Percentiles rank a stretch among this genome's conserved stretches.
phyloP scores from a whole-genome alignment of 345 rosid species.

The Noccaea bulbosa region DNA sequence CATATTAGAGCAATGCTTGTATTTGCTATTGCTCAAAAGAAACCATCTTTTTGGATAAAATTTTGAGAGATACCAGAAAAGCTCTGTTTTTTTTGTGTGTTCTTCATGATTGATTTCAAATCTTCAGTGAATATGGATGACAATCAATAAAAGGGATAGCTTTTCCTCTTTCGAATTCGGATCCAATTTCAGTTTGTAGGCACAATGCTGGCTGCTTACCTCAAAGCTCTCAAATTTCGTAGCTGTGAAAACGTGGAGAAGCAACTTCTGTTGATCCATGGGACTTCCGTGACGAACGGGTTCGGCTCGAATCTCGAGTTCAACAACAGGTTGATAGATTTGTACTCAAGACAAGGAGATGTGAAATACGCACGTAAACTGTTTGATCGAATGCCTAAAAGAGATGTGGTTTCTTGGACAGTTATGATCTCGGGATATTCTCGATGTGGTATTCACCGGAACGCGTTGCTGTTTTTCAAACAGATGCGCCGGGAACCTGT shows the following conservation, averaged over 20 bases:
- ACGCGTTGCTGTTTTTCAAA: constrained; percentile 49
- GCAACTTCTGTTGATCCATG: constrained; percentile 48
- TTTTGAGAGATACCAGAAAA: constrained; percentile 26
- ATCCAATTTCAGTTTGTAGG: constrained; percentile 4
- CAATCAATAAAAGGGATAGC: not conserved
- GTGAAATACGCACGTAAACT: constrained; percentile 49
- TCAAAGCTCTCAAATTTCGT: constrained; percentile 51
- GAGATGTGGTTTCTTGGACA: constrained; percentile 71
- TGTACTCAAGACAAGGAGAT: constrained; percentile 47
- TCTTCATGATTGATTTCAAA: constrained; percentile 11
- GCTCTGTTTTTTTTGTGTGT: not conserved
- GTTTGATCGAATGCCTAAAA: constrained; percentile 65
- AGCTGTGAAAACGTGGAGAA: constrained; percentile 31
- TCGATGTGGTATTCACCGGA: constrained; percentile 35
- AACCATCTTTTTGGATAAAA: constrained; percentile 25
- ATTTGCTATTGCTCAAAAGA: constrained; percentile 8
- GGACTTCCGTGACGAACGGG: constrained; percentile 54
- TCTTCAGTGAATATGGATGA: not conserved
- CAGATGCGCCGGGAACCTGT: constrained; percentile 51
- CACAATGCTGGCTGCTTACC: constrained; percentile 32
- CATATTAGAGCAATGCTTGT: constrained; percentile 19
- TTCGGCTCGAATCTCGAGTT: constrained; percentile 45
- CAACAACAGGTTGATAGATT: constrained; percentile 49
- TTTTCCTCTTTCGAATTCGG: not conserved
- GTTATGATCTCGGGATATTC: constrained; percentile 63